phyloP scores from a whole-genome alignment of 805 yeast genomes.

The Suhomyces sp. region DNA sequence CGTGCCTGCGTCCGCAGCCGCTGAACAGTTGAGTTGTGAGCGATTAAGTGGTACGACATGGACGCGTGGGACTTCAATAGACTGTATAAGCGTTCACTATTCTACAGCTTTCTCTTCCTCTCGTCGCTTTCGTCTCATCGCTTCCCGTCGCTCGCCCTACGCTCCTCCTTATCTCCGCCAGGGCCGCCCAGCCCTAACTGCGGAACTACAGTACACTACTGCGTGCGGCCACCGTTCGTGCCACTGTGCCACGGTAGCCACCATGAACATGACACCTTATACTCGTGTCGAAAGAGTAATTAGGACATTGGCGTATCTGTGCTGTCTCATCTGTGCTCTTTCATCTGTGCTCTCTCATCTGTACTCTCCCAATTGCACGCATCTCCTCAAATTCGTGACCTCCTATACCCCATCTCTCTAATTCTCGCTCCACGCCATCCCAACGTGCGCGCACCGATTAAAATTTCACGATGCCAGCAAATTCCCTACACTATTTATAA shows the following conservation, averaged over 20 bases:
- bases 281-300: not conserved
- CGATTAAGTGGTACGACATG: too few relatives aligned
- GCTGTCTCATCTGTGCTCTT: not conserved
- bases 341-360: not conserved
- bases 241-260: not conserved
- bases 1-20: too few relatives aligned
- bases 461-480: conserved; percentile 4
- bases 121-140: too few relatives aligned
- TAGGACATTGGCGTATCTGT: not conserved
- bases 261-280: too few relatives aligned
- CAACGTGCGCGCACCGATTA: conserved; percentile 3
- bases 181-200: not conserved
- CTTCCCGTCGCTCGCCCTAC: not conserved
- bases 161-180: not conserved
- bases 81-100: too few relatives aligned
- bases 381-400: not conserved
- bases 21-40: not conserved
- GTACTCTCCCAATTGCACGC: too few relatives aligned
- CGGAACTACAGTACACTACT: not conserved
- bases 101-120: too few relatives aligned
- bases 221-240: not conserved
- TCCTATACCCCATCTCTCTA: not conserved
- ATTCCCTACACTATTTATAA: not conserved
- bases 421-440: not conserved
- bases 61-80: too few relatives aligned